Conservation (phyloP, 2,329 filamentous ascomycete genomes). For the Akanthomyces muscarius region DNA sequence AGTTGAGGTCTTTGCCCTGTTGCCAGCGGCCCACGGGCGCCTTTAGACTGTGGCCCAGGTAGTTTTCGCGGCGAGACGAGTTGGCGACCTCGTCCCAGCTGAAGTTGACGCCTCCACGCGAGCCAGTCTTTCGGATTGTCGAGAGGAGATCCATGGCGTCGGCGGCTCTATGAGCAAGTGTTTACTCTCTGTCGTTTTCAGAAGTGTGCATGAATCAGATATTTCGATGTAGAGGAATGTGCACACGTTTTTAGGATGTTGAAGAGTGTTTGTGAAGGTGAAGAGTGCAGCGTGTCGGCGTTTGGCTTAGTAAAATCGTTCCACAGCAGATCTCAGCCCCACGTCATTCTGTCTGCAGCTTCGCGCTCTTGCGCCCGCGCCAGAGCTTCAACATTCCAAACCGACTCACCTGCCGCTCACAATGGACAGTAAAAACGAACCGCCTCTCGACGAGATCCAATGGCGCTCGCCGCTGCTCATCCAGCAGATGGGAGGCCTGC, state of each 20-base stretch:
- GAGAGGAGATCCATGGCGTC: constrained; percentile 82
- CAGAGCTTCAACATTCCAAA: not conserved
- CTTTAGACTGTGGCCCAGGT: constrained; percentile 85
- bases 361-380: not conserved
- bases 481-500: constrained; percentile 53
- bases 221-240: not conserved
- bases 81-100: constrained; percentile 92
- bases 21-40: constrained; percentile 92
- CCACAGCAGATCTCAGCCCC: not conserved
- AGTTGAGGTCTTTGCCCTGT: constrained; percentile 63
- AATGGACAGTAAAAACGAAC: constrained; percentile 46
- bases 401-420: constrained; percentile 10
- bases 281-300: not conserved
- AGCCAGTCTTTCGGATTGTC: constrained; percentile 84
- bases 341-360: not conserved
- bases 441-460: constrained; percentile 63
- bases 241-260: not conserved
- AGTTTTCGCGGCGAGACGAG: constrained; percentile 83
- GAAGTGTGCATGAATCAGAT: not conserved
- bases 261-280: not conserved
- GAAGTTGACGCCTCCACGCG: constrained; percentile 91
- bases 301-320: constrained; percentile 1
- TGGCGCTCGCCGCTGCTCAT: constrained; percentile 54
- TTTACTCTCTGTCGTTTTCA: not conserved
- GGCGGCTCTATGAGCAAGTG: not conserved